Conservation (phyloP, 2,329 filamentous ascomycete species). For the Colletotrichum coccodes region DNA sequence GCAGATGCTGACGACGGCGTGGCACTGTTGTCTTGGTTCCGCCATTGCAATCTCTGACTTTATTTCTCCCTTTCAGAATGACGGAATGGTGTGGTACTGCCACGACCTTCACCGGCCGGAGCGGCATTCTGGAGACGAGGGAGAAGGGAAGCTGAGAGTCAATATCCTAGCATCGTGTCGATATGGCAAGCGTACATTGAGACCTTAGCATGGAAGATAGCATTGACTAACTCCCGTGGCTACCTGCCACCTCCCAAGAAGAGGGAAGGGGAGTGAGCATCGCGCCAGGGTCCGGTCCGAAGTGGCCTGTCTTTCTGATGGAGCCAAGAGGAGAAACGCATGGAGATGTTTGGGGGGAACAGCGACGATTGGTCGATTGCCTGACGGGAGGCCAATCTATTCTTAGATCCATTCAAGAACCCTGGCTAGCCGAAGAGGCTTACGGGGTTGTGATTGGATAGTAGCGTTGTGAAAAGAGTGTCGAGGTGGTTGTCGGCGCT, state of each 20-base stretch:
- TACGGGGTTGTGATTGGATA: slow-evolving; percentile 33
- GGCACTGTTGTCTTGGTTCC: background rate
- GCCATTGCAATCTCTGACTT: background rate
- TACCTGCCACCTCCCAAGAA: slow-evolving; percentile 9
- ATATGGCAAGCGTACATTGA: background rate
- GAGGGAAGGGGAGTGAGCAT: slow-evolving; percentile 17
- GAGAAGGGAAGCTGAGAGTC: background rate
- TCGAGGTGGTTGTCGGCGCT: slow-evolving; percentile 35
- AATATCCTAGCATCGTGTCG: background rate
- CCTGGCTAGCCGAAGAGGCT: slow-evolving; percentile 13
- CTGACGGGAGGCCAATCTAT: slow-evolving; percentile 33
- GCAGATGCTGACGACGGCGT: slow-evolving; percentile 11
- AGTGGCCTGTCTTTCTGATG: slow-evolving; percentile 29
- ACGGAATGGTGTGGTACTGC: background rate
- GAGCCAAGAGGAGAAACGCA: slow-evolving; percentile 23
- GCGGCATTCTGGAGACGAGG: slow-evolving; percentile 1
- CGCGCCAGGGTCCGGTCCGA: slow-evolving; percentile 16
- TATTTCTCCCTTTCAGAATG: background rate
- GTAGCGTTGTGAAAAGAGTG: slow-evolving; percentile 25
- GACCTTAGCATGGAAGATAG: background rate
- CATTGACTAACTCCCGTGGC: slow-evolving; percentile 13
- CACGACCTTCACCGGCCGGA: background rate
- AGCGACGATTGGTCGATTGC: slow-evolving; percentile 26
- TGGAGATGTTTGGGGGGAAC: slow-evolving; percentile 5
- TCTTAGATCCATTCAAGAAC: slow-evolving; percentile 32